Conservation (phyloP, 352 stramenopile species). For the Globisporangium yorkense region DNA sequence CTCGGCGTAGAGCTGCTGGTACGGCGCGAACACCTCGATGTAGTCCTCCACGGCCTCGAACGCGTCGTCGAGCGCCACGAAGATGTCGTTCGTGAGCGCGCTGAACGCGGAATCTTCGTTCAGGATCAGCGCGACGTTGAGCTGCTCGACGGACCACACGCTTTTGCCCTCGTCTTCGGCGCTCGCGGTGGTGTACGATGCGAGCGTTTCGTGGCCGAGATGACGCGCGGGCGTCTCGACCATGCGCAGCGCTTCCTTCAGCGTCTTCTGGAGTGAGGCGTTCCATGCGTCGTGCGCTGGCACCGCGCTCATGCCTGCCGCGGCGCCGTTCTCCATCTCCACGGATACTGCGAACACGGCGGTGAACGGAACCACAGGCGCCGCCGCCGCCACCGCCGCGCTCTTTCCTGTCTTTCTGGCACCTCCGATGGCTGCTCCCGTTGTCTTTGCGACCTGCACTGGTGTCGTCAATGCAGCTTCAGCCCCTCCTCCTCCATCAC, state of each 20-base stretch:
- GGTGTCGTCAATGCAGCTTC: neutral
- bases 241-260: conserved; percentile 85
- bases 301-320: conserved; percentile 35
- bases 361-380: conserved; percentile 28
- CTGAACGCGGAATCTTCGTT: conserved; percentile 83
- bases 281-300: conserved; percentile 76
- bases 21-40: conserved; percentile 87
- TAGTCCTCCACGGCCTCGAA: conserved; percentile 86
- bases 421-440: neutral
- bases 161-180: conserved; percentile 82
- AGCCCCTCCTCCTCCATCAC: neutral
- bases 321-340: conserved; percentile 34
- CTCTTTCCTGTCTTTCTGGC: neutral
- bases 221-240: conserved; percentile 85
- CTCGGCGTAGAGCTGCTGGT: conserved; percentile 75
- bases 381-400: neutral
- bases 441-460: neutral
- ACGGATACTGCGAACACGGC: conserved; percentile 60
- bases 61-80: conserved; percentile 70
- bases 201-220: conserved; percentile 70
- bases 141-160: conserved; percentile 67
- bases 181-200: conserved; percentile 73
- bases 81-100: conserved; percentile 81
- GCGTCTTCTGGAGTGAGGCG: conserved; percentile 46
- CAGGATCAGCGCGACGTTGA: conserved; percentile 76